Evolutionary conservation across 2,329 filamentous ascomycete species (phyloP).

Genomic region (Claviceps sorghi): DNA sequence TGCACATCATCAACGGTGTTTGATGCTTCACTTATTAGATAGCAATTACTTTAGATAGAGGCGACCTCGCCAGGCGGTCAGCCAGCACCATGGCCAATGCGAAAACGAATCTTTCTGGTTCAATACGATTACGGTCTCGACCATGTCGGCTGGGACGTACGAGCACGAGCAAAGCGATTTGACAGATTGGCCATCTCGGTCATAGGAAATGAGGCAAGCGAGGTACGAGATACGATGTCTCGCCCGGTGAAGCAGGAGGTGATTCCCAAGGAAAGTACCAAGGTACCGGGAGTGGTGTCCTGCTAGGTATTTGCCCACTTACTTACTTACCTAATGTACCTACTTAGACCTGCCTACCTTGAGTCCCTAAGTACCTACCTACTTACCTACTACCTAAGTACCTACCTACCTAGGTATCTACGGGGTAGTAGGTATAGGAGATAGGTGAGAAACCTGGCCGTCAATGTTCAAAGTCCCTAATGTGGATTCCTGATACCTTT

Average conservation of each 20-base stretch:
- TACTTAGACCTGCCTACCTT: no score
- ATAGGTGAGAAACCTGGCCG: no score
- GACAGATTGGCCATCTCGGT: background rate
- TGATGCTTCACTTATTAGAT: constrained; percentile 4
- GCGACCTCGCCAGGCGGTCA: background rate
- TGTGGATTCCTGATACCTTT: no score
- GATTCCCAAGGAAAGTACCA: no score
- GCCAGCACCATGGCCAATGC: background rate
- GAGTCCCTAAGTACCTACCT: no score
- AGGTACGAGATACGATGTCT: background rate
- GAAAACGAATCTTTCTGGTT: background rate
- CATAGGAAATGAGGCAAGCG: background rate
- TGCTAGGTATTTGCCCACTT: no score
- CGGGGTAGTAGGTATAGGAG: no score
- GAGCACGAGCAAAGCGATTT: background rate
- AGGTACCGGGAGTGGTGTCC: no score
- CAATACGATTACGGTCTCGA: background rate
- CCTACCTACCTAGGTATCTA: no score
- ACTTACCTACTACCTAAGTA: no score
- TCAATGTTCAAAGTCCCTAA: no score
- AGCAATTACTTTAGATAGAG: constrained; percentile 4
- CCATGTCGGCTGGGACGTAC: background rate
- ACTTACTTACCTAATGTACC: no score
- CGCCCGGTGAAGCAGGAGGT: background rate
- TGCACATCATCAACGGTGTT: constrained; percentile 1